Percentiles rank a stretch among this genome's conserved stretches.
Evolutionary conservation across 139 green algal species (phyloP).

Genomic region (Closterium sp.): DNA sequence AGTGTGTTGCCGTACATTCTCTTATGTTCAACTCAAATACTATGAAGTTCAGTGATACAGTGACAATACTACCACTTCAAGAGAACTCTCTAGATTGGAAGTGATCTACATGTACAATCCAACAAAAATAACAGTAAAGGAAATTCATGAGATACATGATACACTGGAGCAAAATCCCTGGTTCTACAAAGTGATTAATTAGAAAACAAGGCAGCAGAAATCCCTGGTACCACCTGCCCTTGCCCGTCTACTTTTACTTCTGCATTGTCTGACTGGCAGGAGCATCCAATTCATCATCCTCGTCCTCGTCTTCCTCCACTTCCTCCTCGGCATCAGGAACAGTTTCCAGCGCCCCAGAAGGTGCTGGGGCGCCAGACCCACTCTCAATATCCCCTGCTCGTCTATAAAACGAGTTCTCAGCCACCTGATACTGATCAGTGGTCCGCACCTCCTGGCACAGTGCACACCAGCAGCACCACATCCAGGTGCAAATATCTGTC

Average conservation of each 20-base stretch:
- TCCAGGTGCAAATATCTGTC: conserved; percentile 8
- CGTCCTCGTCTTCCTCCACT: neutral
- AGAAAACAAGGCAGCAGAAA: too few species aligned
- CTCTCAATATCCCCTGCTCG: neutral
- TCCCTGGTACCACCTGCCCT: neutral
- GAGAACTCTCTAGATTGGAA: too few species aligned
- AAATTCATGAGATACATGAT: too few species aligned
- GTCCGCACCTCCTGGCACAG: conserved; percentile 43
- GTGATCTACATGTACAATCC: too few species aligned
- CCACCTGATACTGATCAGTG: conserved; percentile 23
- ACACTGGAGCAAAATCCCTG: too few species aligned
- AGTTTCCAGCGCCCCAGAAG: neutral
- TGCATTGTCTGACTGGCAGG: neutral
- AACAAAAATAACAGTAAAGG: too few species aligned
- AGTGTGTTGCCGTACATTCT: too few species aligned
- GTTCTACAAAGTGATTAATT: too few species aligned
- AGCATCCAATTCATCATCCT: neutral
- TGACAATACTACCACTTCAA: too few species aligned
- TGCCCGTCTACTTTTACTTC: neutral
- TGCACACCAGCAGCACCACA: conserved; percentile 16
- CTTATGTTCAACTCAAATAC: too few species aligned
- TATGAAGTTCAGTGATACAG: too few species aligned
- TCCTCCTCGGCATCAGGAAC: neutral
- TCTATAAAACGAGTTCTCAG: conserved; percentile 1
- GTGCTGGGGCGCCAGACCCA: neutral